These are phyloP conservation scores for Carex littledalei DNA, from an alignment of 176 grass and related monocot genomes.

Conservation along the genomic window DNA sequence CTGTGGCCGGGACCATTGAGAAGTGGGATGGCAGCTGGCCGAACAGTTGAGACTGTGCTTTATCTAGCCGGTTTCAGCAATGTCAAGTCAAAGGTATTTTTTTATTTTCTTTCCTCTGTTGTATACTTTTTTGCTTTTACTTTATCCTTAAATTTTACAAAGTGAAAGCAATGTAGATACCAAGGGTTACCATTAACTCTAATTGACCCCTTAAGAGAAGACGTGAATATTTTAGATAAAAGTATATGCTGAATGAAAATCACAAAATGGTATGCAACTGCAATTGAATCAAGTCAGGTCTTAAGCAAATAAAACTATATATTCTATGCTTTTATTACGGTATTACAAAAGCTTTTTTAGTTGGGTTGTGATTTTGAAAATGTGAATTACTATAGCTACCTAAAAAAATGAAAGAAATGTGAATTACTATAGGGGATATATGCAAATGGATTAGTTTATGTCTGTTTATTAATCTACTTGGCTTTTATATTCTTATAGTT, in stretches of 20 bases:
- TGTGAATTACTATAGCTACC: not conserved
- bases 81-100: conserved; percentile 68
- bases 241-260: not conserved
- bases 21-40: conserved; percentile 64
- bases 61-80: conserved; percentile 86
- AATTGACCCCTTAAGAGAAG: not conserved
- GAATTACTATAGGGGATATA: not conserved
- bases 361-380: not conserved
- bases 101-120: not conserved
- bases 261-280: not conserved
- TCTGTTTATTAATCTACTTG: not conserved
- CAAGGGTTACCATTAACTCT: not conserved
- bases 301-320: not conserved
- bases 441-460: not conserved
- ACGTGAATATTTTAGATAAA: not conserved
- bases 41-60: conserved; percentile 72
- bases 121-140: not conserved
- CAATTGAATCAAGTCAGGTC: not conserved
- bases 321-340: not conserved
- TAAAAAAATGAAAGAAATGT: too few relatives aligned
- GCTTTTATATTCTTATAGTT: not conserved
- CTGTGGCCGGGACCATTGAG: conserved; percentile 76
- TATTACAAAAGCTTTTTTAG: not conserved
- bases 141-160: not conserved
- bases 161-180: not conserved